Evolutionary conservation across 1,139 yeast genomes (phyloP).

Genomic region (Blastobotrys raffinosifermentans): DNA sequence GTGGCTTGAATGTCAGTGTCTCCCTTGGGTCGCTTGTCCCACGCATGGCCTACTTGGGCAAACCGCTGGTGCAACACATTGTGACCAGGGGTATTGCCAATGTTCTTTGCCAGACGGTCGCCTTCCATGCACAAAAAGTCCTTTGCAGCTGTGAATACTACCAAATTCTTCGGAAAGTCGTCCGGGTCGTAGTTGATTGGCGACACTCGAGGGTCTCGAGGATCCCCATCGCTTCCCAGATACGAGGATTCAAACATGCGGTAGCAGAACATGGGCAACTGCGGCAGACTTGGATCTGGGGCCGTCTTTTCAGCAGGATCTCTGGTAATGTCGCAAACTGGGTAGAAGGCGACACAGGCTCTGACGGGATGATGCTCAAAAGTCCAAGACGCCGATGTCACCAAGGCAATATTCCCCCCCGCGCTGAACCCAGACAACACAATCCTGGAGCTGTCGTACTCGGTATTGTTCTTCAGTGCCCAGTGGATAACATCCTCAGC

Average conservation of each 20-base stretch:
- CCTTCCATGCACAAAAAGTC: neutral
- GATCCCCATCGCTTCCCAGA: too few species aligned
- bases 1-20: too few species aligned
- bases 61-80: too few species aligned
- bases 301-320: neutral
- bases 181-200: neutral
- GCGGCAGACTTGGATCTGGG: neutral
- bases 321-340: neutral
- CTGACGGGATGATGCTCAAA: neutral
- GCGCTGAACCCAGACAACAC: too few species aligned
- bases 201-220: neutral
- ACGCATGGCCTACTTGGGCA: too few species aligned
- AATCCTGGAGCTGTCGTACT: too few species aligned
- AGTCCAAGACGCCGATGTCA: neutral
- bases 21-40: too few species aligned
- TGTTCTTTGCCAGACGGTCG: too few species aligned
- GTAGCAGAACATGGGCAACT: too few species aligned
- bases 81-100: too few species aligned
- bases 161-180: neutral
- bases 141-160: neutral
- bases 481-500: slow-evolving; percentile 34
- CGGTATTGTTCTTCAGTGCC: slow-evolving; percentile 17
- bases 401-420: too few species aligned
- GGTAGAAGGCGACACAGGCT: neutral
- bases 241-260: too few species aligned